Evolutionary conservation across 2,329 filamentous ascomycete species (phyloP).

Genomic region (Zelopaecilomyces penicillatus): DNA sequence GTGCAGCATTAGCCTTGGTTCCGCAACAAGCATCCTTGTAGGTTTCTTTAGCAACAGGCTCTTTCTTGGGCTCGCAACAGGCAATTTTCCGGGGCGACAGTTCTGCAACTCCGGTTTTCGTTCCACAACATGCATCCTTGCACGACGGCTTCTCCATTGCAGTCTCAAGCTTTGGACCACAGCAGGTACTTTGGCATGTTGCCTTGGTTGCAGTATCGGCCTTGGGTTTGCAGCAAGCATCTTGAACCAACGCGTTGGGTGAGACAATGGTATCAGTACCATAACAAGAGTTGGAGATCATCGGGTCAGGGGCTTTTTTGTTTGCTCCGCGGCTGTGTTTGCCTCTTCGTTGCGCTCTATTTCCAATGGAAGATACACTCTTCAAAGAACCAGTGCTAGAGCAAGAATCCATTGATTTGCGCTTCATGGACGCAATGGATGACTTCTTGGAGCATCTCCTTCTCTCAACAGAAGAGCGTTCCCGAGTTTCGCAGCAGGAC

Average conservation of each 20-base stretch:
- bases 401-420: conserved; percentile 19
- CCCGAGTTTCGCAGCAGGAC: conserved; percentile 35
- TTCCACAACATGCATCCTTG: too few species aligned
- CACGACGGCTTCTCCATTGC: too few species aligned
- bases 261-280: too few species aligned
- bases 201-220: too few species aligned
- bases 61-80: conserved; percentile 1
- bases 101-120: too few species aligned
- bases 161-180: too few species aligned
- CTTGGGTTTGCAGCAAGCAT: too few species aligned
- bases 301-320: conserved; percentile 1
- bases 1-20: conserved; percentile 3
- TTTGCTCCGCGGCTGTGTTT: not conserved
- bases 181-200: too few species aligned
- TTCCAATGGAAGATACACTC: not conserved
- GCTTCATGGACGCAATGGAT: conserved; percentile 9
- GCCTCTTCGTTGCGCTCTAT: not conserved
- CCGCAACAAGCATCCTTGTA: too few species aligned
- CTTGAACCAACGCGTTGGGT: too few species aligned
- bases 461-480: conserved; percentile 17
- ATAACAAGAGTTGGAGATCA: conserved; percentile 13
- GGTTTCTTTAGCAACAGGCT: not conserved
- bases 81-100: too few species aligned
- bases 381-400: conserved; percentile 9
- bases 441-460: conserved; percentile 18